These are phyloP conservation scores for Rhododendron ferrugineum DNA, from an alignment of 148 eudicot species.

Conservation along the genomic window DNA sequence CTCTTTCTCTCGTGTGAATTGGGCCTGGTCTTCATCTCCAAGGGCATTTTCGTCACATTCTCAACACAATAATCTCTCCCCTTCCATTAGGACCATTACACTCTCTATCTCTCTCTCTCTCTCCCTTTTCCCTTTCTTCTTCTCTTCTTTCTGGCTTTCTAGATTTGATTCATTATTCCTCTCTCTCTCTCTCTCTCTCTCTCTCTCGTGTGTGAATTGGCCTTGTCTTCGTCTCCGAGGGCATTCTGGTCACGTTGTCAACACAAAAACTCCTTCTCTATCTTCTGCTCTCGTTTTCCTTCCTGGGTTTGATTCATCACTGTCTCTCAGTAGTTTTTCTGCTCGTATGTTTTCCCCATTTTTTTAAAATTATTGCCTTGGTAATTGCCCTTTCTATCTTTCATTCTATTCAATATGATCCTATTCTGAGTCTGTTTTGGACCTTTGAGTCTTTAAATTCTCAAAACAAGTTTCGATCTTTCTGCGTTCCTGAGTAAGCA, in stretches of 20 bases:
- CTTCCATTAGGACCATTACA: no score
- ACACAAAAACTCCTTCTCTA: not conserved
- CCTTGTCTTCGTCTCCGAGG: not conserved
- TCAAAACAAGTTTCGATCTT: not conserved
- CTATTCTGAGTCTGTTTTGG: not conserved
- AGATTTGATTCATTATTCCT: not conserved
- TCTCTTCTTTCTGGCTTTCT: not conserved
- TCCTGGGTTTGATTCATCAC: not conserved
- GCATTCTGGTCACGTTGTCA: not conserved
- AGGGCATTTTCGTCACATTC: not conserved
- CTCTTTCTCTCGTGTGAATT: not conserved
- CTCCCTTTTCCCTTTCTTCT: not conserved
- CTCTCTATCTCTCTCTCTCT: not conserved
- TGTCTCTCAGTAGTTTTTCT: not conserved
- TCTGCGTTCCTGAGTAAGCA: conserved; percentile 1
- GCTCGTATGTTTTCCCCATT: not conserved
- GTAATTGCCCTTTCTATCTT: not conserved
- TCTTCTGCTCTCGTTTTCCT: not conserved
- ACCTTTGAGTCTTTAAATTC: not conserved
- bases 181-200: not conserved
- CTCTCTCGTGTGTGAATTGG: not conserved
- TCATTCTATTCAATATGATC: not conserved
- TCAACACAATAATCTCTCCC: not conserved
- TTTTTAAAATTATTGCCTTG: not conserved
- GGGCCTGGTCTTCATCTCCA: not conserved